phyloP scores from a whole-genome alignment of 495 filamentous ascomycete genomes.

The Podospora anserina region DNA sequence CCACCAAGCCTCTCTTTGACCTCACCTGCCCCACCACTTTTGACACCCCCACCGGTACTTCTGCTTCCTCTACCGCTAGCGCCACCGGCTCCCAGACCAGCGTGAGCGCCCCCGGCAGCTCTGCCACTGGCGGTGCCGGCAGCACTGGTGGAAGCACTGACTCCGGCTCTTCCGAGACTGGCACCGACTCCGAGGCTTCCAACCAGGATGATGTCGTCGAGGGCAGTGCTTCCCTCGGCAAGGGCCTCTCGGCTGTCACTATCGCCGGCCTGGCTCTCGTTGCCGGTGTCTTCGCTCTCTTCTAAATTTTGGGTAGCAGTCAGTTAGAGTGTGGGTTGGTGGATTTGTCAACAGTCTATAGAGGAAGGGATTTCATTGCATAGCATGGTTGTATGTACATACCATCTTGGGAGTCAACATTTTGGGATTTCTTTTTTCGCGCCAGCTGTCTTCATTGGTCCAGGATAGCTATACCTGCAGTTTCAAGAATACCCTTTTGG shows the following conservation, averaged over 20 bases:
- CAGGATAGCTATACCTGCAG: neutral
- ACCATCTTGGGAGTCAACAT: neutral
- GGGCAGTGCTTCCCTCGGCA: conserved; percentile 17
- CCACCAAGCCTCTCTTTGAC: conserved; percentile 56
- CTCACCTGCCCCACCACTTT: conserved; percentile 53
- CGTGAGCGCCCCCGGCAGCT: conserved; percentile 18
- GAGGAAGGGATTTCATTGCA: neutral
- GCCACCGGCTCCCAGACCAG: conserved; percentile 16
- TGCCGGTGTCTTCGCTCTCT: conserved; percentile 26
- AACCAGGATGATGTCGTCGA: neutral
- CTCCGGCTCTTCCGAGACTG: conserved; percentile 16
- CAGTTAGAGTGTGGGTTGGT: neutral
- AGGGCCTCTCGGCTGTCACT: conserved; percentile 18
- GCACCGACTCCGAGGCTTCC: conserved; percentile 2
- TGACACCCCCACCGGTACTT: conserved; percentile 27
- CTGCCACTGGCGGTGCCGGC: conserved; percentile 18
- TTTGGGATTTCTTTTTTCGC: neutral
- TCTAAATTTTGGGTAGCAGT: conserved; percentile 15
- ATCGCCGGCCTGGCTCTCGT: conserved; percentile 24
- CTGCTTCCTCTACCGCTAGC: conserved; percentile 14
- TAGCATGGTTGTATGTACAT: neutral
- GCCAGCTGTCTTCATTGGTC: neutral
- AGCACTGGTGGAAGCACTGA: conserved; percentile 21
- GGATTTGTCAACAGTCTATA: neutral
- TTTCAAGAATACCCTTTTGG: neutral